phyloP scores from a whole-genome alignment of 208 protist genomes.

The Angomonas ambiguus region DNA sequence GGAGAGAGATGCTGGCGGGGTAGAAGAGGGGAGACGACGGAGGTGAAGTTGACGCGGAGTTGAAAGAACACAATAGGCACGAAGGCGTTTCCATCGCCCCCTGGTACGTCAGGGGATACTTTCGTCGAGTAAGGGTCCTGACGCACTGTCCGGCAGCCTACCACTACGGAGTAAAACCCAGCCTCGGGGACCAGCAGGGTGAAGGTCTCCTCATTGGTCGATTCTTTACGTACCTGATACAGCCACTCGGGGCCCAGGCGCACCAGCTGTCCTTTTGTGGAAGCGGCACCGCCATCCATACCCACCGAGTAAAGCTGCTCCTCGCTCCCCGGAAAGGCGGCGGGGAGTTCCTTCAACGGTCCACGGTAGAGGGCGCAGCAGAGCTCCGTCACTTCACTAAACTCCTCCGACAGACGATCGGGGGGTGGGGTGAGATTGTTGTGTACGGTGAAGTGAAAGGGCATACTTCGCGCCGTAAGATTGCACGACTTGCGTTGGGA shows the following conservation, averaged over 20 bases:
- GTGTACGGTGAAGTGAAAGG: constrained; percentile 58
- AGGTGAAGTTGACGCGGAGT: constrained; percentile 68
- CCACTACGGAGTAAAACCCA: constrained; percentile 66
- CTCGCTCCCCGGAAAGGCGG: constrained; percentile 17
- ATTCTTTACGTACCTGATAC: constrained; percentile 79
- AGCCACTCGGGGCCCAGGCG: constrained; percentile 64
- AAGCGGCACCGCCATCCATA: background rate
- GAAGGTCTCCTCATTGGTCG: constrained; percentile 55
- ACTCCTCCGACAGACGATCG: background rate
- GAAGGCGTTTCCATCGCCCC: constrained; percentile 20
- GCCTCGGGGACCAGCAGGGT: constrained; percentile 69
- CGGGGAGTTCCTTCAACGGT: constrained; percentile 47
- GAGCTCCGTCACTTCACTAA: constrained; percentile 44
- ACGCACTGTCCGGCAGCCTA: constrained; percentile 65
- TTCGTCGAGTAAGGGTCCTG: constrained; percentile 55
- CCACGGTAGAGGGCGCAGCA: constrained; percentile 69
- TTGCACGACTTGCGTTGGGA: constrained; percentile 43
- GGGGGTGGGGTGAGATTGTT: constrained; percentile 26
- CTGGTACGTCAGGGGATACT: constrained; percentile 11
- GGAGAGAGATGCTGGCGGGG: constrained; percentile 75
- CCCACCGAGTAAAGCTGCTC: background rate
- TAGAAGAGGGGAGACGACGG: constrained; percentile 39
- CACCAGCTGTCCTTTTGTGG: background rate
- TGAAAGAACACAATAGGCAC: constrained; percentile 66
- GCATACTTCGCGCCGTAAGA: constrained; percentile 46